Evolutionary conservation across 169 alveolate species (phyloP), one percentile per base, ranked within the genome.

Genomic region (Plasmodium ovale): DNA sequence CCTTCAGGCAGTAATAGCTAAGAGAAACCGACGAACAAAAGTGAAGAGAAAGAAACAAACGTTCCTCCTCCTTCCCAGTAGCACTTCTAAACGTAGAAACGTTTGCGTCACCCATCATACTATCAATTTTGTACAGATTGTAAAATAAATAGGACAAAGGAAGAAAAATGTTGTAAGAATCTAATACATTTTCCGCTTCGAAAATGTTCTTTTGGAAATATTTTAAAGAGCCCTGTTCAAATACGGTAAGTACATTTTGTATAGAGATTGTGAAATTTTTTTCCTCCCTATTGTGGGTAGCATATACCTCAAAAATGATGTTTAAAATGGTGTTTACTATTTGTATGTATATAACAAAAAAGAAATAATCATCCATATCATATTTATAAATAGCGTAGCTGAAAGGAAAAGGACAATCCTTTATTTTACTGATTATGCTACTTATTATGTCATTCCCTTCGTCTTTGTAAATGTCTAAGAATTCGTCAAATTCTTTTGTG

Each of bases 91-190:
- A n/a, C 10, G 64, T 7, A 54, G 7, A 3, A 12, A n/a, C 21
- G 1, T 54, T 6, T 19, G 16, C 64, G 14, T 12, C 25, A 54
- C 7, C 4, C 0, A 16, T 54, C 29, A 39, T 47, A 37, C 47
- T 58, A 29, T 0, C 14, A 59, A 74, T 3, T 25, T 14, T 51
- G 31, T 59, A 53, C 21, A 74, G 3, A 49, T 74, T 74, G 49
- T 74, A 74, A 74, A 74, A 74, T 23, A 74, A 53, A 67, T 74
- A 74, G 3, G 77, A 59, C 3, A 74, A 37, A 1, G 88, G 88
- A 42, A 74, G 9, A 23, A 74, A 44, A n/a, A 60, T 49, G 53
- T 44, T 74, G 44, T 59, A 44, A 12, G 88, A 74, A 21, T 58
- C 77, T 42, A 60, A 12, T 19, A 73, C 37, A 74, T 74, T 62